Evolutionary conservation across 768 basidiomycete genomes (phyloP), one percentile per base, ranked within the genome.

Genomic region (Rossbeevera mucosa): DNA sequence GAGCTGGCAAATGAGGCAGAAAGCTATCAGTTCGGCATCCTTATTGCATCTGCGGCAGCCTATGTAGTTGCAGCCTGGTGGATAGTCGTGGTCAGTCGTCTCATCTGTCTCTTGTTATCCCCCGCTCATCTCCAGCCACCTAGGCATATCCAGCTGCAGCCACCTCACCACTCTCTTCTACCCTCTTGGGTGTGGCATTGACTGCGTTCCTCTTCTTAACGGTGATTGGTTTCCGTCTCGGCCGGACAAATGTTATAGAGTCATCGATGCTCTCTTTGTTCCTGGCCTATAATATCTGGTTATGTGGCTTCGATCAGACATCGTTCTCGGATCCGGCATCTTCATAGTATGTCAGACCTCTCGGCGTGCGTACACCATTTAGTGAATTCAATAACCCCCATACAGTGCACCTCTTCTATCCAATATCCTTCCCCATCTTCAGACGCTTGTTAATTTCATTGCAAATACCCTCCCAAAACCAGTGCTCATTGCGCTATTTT

Each of bases 181-280:
- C 94, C 2, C 74, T 97, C 9, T 76, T 97, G 16, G 94, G 94
- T 3, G 87, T 86, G 2, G 90, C 91, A 2, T 72, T 95, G 52
- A 92, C 94, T 1, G 83, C 91, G 9, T 86, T 95, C 64, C 69
- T 95, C 26, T 97, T 96, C 72, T 76, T 96, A 38, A 93, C 93
- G 1, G 76, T 89, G 59, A 95, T 97, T 57, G 94, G 94, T 6
- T 94, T 97, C 68, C 83, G 82, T 7, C 69, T 94, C 56, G 82
- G 91, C 50, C 79, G 91, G 47, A 95, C 94, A 38, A 95, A 95
- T 62, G 88, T 95, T 45, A 86, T 96, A 50, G 94, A 97, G 68
- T 92, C 92, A 3, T 85, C 88, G 2, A 83, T 89, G 44, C 81
- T 97, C 24, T 86, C 91, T 3, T 75, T 94, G 24, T 91, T 94